Base-by-base conservation (phyloP, 2,329 filamentous ascomycete species). In the Xylariaceae sp. region DNA sequence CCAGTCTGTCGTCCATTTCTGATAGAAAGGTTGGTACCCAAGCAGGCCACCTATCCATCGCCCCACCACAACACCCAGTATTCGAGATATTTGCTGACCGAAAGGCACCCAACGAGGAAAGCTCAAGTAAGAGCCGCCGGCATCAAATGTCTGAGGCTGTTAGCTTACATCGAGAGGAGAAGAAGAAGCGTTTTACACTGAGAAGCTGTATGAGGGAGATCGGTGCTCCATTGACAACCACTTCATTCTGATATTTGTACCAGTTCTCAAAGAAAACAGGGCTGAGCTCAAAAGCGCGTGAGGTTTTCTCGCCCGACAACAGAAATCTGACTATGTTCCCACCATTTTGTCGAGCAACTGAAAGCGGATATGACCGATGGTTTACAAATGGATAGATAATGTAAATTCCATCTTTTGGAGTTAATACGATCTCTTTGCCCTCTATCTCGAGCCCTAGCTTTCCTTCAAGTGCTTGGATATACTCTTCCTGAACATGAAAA, bases 231-330 rank as follows among this genome's bases (percentile, higher is more conserved):
- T 29, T n/a, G 4, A 18, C 11, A 1, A 62, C 21, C 0, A 58
- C 13, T 1, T 59, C 37, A 3, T 65, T 47, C 33, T 62, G 61
- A 6, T 65, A 65, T 10, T 16, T 18, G 36, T 63, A 65, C 63
- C 63, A 65, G 29, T 64, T 65, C 46, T 65, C 52, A 9, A 64
- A 59, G 32, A 62, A 61, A 1, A 63, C 1, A 0, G 26, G 24
- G 26, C 58, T 35, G 3, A 57, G 21, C 6, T 50, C 7, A 33
- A 53, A 58, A 2, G 18, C 16, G 1, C 46, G n/a, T 0, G 15
- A 3, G 3, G 57, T 55, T 9, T 55, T 40, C 13, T 40, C 50
- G 9, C 32, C 57, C 3, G 57, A 58, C 0, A 62, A 24, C 4
- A 59, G n/a, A 46, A 60, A 53, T 13, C 29, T 50, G 16, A 32